Evolutionary conservation across 2,329 filamentous ascomycete genomes (phyloP), one percentile per base, ranked within the genome.

Genomic region (Botrytis byssoidea): DNA sequence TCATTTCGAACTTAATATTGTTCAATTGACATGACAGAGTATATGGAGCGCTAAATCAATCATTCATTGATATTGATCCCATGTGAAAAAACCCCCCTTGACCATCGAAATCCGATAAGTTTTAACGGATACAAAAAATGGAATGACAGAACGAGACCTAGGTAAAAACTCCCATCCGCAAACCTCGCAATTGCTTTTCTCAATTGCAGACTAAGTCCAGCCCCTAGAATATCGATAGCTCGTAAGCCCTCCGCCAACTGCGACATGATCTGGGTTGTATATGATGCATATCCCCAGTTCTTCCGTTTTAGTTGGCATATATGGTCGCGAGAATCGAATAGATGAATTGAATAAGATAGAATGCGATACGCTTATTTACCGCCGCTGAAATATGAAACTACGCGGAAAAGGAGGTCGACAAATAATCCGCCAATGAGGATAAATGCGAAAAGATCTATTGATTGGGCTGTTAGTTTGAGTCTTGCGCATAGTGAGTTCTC

Each of bases 81-180:
- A 22, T 40, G 10, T 14, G n/a, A 42, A 37, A 37, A 68, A 67
- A 44, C 42, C 55, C 40, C 48, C 14, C 35, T 37, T 42, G 22
- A 51, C 37, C 35, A 59, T 32, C 29, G 48, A 57, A 42, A 57
- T 32, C 66, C 48, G n/a, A 6, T 29, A 5, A 42, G 37, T 42
- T 55, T 20, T 68, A 22, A 40, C 12, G 65, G 48, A 55, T 37
- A 20, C 35, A 25, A 42, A 40, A 29, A 44, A 63, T n/a, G 35
- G 22, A 16, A 57, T 57, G 42, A 32, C 14, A 57, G 25, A 57
- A 69, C 29, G 20, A 69, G 51, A 42, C 37, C 48, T 48, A 40
- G 32, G 42, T 22, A 42, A 57, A 69, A 69, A 69, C 66, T 42
- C 66, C 66, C 66, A 57, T 59, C n/a, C 66, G 57, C 37, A 57